Evolutionary conservation across 163 green algal species (phyloP).

Genomic region (Trebouxia gelatinosa): DNA sequence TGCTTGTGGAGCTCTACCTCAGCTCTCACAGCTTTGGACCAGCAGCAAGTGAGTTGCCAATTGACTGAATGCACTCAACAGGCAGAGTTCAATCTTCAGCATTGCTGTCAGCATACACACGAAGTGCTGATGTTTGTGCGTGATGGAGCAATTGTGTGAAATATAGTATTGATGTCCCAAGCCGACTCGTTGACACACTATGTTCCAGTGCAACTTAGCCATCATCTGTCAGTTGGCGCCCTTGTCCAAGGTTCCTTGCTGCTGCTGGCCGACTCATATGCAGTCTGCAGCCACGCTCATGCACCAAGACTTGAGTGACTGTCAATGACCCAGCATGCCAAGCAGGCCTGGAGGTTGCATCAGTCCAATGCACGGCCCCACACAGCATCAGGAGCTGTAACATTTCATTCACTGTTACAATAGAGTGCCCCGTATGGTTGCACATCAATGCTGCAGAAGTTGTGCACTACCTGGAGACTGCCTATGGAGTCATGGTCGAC

Average conservation of each 20-base stretch:
- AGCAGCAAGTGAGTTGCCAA: background rate
- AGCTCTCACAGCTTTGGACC: background rate
- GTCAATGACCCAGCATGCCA: too few species aligned
- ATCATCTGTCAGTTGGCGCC: too few species aligned
- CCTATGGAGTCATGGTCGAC: constrained; percentile 15
- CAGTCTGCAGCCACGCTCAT: background rate
- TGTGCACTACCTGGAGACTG: constrained; percentile 3
- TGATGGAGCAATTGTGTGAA: background rate
- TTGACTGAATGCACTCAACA: background rate
- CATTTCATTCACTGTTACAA: too few species aligned
- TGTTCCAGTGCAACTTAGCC: too few species aligned
- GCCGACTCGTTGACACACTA: too few species aligned
- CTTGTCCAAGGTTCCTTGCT: too few species aligned
- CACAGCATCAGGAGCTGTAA: too few species aligned
- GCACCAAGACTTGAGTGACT: background rate
- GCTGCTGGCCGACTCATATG: background rate
- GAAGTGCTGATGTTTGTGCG: background rate
- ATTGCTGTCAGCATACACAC: background rate
- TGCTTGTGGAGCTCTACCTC: constrained; percentile 16
- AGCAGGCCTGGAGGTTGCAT: too few species aligned
- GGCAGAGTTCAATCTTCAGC: background rate
- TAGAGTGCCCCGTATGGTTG: too few species aligned
- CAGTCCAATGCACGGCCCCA: too few species aligned
- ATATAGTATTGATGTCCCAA: too few species aligned
- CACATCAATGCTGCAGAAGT: constrained; percentile 4